Base-by-base conservation (phyloP, 352 stramenopile species). In the Pythium sukuiense region DNA sequence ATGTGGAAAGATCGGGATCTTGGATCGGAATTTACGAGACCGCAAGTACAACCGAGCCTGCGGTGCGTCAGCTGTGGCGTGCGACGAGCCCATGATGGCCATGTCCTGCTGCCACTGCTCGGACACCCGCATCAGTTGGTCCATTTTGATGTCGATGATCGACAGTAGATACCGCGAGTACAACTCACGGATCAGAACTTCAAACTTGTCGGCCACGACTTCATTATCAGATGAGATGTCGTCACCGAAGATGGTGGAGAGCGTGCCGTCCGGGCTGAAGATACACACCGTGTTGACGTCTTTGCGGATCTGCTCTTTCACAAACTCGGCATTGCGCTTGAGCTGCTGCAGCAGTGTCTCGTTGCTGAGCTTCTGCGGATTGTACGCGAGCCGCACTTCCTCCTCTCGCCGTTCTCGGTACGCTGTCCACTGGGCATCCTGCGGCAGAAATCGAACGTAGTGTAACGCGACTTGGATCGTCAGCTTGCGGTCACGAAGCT, bases 271-370 rank as follows among this genome's bases (percentile, higher is more conserved):
- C 16, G 76, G 55, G 12, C 80, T 69, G 61, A 92, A 92, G 14
- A 92, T 48, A 12, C 83, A 92, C 14, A 92, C 76, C 13, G 76
- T 90, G 59, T 92, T 80, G 35, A 92, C 76, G 54, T 92, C 84
- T 60, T 81, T 79, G 12, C 77, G 80, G 59, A 92, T 81, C 59
- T 90, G 78, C 24, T 89, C 77, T 65, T 92, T 92, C 29, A 92
- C 66, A 20, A 89, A 92, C 33, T 90, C 80, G 43, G 80, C 80
- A 30, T 81, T 77, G 8, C 81, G 79, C 52, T 83, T 85, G 60
- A 92, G 71, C 30, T 72, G 45, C 29, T 66, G 70, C 8, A 59
- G 59, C 37, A 26, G 61, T 9, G 45, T 54, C 18, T 72, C 69
- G 49, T 61, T 69, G 16, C 24, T 14, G 33, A 63, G 59, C 30